Conservation (phyloP, 768 basidiomycete species). For the Inosperma sp. region DNA sequence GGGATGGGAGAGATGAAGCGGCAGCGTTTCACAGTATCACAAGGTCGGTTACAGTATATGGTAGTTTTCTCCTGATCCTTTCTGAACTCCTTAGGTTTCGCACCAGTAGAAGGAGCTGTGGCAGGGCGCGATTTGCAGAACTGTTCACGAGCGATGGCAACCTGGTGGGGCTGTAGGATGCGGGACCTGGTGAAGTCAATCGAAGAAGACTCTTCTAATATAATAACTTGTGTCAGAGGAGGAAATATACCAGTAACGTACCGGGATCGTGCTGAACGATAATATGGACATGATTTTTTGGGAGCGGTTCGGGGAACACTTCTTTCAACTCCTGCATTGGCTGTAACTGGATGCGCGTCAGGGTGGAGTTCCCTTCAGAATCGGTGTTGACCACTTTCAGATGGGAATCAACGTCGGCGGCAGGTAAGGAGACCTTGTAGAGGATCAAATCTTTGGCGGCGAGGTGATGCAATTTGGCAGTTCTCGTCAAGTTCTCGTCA, state of each 20-base stretch:
- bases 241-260: not conserved
- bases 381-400: no score
- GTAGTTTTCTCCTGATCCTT: not conserved
- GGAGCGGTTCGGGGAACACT: not conserved
- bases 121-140: not conserved
- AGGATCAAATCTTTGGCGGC: not conserved
- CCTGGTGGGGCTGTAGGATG: slow-evolving; percentile 3
- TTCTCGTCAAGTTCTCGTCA: no score
- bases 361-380: not conserved
- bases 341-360: not conserved
- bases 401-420: not conserved
- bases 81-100: slow-evolving; percentile 2
- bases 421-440: not conserved
- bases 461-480: no score
- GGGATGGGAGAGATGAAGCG: slow-evolving; percentile 3
- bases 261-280: not conserved
- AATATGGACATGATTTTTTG: not conserved
- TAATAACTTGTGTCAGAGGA: not conserved
- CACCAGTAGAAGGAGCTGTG: not conserved
- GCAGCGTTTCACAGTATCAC: slow-evolving; percentile 1
- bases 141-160: not conserved
- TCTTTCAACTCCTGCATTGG: not conserved
- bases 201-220: not conserved
- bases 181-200: not conserved
- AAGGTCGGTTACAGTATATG: not conserved